A percentile compares a stretch with the other conserved stretches of the same genome.
phyloP scores from a whole-genome alignment of 768 basidiomycete genomes.

The Auriscalpium orientale region DNA sequence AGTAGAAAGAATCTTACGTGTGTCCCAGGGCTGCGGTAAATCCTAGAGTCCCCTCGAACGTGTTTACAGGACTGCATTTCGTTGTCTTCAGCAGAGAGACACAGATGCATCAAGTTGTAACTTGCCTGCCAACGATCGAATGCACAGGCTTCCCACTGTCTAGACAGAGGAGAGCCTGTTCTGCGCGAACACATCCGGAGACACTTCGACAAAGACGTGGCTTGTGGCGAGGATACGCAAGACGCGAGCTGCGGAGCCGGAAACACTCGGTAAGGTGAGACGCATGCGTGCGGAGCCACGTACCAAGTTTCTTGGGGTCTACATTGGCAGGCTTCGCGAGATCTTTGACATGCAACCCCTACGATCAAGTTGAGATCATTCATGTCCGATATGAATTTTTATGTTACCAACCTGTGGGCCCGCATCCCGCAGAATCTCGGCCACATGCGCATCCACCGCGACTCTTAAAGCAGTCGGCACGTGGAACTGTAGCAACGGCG shows the following conservation, averaged over 20 bases:
- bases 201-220: constrained; percentile 32
- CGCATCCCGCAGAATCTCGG: constrained; percentile 12
- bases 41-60: constrained; percentile 5
- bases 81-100: neutral
- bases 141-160: constrained; percentile 25
- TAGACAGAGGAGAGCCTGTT: constrained; percentile 29
- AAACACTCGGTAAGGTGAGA: neutral
- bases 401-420: constrained; percentile 3
- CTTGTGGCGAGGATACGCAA: constrained; percentile 31
- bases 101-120: neutral
- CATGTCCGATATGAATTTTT: neutral
- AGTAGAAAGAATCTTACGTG: neutral
- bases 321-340: neutral
- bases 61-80: neutral
- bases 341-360: constrained; percentile 9
- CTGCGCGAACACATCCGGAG: constrained; percentile 31
- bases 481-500: neutral
- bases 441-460: neutral
- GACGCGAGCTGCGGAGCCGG: constrained; percentile 23
- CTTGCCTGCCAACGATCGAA: constrained; percentile 7
- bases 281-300: neutral
- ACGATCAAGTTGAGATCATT: no score
- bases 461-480: neutral
- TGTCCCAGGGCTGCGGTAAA: constrained; percentile 5
- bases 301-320: constrained; percentile 9